Evolutionary conservation across 2,329 filamentous ascomycete species (phyloP), one percentile per base, ranked within the genome.

Genomic region (Penicillium crustosum): DNA sequence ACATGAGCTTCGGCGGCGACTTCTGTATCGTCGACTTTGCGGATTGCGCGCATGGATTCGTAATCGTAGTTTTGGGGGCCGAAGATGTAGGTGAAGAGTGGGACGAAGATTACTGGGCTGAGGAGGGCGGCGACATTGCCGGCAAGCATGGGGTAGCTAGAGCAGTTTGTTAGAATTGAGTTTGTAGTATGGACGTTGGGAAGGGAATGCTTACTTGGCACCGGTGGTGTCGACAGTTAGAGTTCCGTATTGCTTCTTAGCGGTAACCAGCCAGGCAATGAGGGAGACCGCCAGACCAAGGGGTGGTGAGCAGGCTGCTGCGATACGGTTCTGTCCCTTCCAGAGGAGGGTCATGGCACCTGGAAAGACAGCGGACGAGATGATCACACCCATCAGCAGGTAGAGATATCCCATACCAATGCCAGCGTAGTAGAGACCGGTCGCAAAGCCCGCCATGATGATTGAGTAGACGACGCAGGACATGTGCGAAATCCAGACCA

Each of bases 341-440:
- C 91, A 96, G 58, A 92, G 81, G 0, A 96, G 82, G 0, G 91
- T 90, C 61, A 96, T 78, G 0, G 90, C 88, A 0, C 91, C 90
- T 0, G 93, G 92, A 13, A 96, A 82, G 4, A 96, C 91, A 3
- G 91, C 92, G 0, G 89, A 86, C 0, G 88, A 91, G 70, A 96
- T 94, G 68, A 96, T 90, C 50, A 92, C 89, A 8, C 92, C 93
- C 92, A 96, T 96, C 70, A 96, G 84, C 1, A 96, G 79, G 70
- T 95, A 95, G 3, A 95, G 81, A 68, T 93, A 95, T 12, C 91
- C 92, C 90, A 96, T 94, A 12, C 85, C 88, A 60, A 96, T 89
- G 21, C 89, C 87, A 2, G 85, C 86, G 61, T 89, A 89, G 72
- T 79, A 85, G 0, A 94, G 83, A 0, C 89, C 91, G 0, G 90